Percentiles rank a stretch among this genome's conserved stretches.
Evolutionary conservation across 805 yeast species (phyloP).

Genomic region (Wickerhamomyces xylosicus): DNA sequence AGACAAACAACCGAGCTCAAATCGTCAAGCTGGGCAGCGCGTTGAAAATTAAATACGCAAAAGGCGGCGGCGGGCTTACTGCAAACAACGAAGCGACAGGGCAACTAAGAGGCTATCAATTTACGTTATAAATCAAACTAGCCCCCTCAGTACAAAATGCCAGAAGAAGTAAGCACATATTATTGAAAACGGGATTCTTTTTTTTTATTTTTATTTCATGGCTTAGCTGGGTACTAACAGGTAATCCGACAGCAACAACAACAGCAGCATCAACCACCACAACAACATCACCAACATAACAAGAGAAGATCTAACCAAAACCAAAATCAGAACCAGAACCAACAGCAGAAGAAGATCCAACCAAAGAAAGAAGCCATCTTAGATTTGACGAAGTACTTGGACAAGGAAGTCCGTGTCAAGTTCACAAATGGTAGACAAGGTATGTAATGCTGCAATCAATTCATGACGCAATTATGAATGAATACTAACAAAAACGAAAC

Average conservation of each 20-base stretch:
- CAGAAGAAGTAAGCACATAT: constrained; percentile 3
- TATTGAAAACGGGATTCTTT: no score
- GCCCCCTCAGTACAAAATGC: constrained; percentile 4
- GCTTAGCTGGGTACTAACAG: no score
- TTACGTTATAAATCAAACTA: no score
- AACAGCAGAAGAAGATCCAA: constrained; percentile 36
- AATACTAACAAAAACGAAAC: constrained; percentile 8
- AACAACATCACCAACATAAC: constrained; percentile 9
- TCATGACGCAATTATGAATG: not conserved
- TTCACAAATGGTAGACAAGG: constrained; percentile 77
- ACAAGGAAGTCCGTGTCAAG: constrained; percentile 62
- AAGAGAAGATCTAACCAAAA: constrained; percentile 10
- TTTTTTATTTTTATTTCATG: no score
- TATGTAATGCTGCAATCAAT: no score
- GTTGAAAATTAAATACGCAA: no score
- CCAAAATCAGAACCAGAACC: constrained; percentile 11
- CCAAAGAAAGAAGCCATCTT: constrained; percentile 89
- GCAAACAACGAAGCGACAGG: no score
- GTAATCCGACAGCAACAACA: constrained; percentile 7
- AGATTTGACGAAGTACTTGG: constrained; percentile 68
- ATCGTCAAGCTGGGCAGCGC: no score
- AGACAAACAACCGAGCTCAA: no score
- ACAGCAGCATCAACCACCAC: constrained; percentile 8
- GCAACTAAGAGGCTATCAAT: no score
- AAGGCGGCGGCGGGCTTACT: no score